These are phyloP conservation scores for Fusarium agapanthi DNA, from an alignment of 2,329 filamentous ascomycete genomes.

Conservation along the genomic window DNA sequence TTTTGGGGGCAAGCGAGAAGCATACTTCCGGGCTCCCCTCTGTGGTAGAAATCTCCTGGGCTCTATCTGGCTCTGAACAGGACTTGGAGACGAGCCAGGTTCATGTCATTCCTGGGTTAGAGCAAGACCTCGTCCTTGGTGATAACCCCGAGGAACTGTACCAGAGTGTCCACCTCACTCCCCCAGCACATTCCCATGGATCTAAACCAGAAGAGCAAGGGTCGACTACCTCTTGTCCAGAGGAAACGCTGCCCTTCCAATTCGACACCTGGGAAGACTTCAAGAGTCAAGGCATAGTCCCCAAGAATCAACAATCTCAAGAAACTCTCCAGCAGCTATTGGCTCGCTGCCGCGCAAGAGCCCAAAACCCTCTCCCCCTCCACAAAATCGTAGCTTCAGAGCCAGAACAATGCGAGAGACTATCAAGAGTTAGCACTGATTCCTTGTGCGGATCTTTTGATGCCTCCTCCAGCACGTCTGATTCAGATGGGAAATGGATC, in stretches of 20 bases:
- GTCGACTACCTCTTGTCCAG: not conserved
- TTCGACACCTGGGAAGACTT: not conserved
- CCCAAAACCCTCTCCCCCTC: not conserved
- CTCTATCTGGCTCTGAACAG: not conserved
- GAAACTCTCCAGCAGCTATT: not conserved
- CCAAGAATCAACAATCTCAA: slow-evolving; percentile 4
- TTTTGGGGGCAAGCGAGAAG: not conserved
- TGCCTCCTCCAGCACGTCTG: not conserved
- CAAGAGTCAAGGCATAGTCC: not conserved
- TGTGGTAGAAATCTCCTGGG: slow-evolving; percentile 6
- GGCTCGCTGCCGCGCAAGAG: not conserved
- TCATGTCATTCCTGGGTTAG: slow-evolving; percentile 1
- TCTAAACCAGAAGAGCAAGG: not conserved
- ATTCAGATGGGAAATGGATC: not conserved
- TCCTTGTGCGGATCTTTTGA: not conserved
- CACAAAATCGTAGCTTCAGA: not conserved
- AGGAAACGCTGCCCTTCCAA: not conserved
- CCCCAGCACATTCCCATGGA: not conserved
- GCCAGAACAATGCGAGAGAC: not conserved
- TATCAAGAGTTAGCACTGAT: not conserved
- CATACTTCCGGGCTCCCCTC: not conserved
- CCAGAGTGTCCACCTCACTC: not conserved
- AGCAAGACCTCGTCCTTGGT: slow-evolving; percentile 18
- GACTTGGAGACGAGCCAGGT: slow-evolving; percentile 8
- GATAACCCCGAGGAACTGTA: not conserved